Evolutionary conservation across 805 yeast species (phyloP).

Genomic region (Blastobotrys peoriensis): DNA sequence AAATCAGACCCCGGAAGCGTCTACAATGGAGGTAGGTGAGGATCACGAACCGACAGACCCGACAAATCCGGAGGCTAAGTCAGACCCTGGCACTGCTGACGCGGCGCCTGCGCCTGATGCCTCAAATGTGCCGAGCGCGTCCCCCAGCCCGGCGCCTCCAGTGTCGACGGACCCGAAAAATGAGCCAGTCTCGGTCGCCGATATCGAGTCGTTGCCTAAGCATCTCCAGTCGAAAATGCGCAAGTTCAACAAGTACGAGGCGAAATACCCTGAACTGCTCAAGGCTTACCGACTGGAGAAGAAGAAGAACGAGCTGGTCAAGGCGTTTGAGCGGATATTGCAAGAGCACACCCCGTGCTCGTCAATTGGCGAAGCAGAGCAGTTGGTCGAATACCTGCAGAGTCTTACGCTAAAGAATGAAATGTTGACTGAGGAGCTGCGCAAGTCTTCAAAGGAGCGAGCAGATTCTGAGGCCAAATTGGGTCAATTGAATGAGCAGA

Average conservation of each 20-base stretch:
- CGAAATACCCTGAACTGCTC: constrained; percentile 74
- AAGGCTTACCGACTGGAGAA: constrained; percentile 84
- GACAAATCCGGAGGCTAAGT: background rate
- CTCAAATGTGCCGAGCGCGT: too few species aligned
- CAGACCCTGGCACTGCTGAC: background rate
- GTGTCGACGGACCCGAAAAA: background rate
- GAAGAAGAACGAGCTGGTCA: constrained; percentile 53
- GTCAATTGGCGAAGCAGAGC: constrained; percentile 64
- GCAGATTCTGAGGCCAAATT: constrained; percentile 9
- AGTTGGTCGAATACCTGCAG: constrained; percentile 61
- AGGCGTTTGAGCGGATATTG: constrained; percentile 59
- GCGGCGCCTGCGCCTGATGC: too few species aligned
- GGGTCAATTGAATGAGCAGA: constrained; percentile 5
- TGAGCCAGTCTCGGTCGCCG: constrained; percentile 5
- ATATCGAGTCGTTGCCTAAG: constrained; percentile 44
- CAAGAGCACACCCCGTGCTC: constrained; percentile 78
- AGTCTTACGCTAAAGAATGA: constrained; percentile 55
- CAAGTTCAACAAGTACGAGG: constrained; percentile 81
- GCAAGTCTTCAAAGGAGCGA: constrained; percentile 33
- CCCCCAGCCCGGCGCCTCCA: too few species aligned
- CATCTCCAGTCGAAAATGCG: constrained; percentile 56
- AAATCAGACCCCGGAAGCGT: constrained; percentile 19
- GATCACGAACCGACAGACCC: background rate
- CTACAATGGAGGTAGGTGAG: constrained; percentile 14
- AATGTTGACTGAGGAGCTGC: constrained; percentile 60